Evolutionary conservation across 2,329 filamentous ascomycete species (phyloP).

Genomic region (Chalaropsis ovoidea): DNA sequence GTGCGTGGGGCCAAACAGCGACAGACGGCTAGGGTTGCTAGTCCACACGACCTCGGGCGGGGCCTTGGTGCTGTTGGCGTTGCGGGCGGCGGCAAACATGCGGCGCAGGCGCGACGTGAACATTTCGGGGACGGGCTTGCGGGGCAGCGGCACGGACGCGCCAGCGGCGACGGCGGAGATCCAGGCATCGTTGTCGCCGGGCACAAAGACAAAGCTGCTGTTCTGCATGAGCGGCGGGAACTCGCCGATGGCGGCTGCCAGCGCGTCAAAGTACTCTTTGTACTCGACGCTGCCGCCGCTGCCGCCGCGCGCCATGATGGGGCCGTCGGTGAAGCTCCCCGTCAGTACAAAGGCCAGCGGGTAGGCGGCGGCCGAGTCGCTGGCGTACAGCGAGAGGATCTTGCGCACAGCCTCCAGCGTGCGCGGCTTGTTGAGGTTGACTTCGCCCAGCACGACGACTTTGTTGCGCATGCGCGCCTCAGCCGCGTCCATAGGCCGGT

Average conservation of each 20-base stretch:
- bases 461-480: conserved; percentile 38
- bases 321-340: conserved; percentile 67
- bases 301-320: conserved; percentile 56
- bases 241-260: conserved; percentile 72
- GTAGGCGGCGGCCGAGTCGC: conserved; percentile 50
- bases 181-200: conserved; percentile 98
- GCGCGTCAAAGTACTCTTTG: conserved; percentile 87
- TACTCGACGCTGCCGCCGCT: conserved; percentile 77
- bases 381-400: conserved; percentile 63
- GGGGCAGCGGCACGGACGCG: conserved; percentile 58
- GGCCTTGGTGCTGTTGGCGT: conserved; percentile 42
- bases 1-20: conserved; percentile 75
- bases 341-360: conserved; percentile 74
- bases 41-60: conserved; percentile 75
- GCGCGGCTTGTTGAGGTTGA: conserved; percentile 76
- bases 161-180: conserved; percentile 72
- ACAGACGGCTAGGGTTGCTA: conserved; percentile 72
- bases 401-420: conserved; percentile 71
- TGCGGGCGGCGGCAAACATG: conserved; percentile 67
- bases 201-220: conserved; percentile 83
- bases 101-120: conserved; percentile 82
- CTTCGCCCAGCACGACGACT: conserved; percentile 70
- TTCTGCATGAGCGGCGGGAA: conserved; percentile 69
- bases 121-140: conserved; percentile 66
- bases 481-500: conserved; percentile 37